phyloP scores from a whole-genome alignment of 129 eudicot genomes.

The Daucus carota region DNA sequence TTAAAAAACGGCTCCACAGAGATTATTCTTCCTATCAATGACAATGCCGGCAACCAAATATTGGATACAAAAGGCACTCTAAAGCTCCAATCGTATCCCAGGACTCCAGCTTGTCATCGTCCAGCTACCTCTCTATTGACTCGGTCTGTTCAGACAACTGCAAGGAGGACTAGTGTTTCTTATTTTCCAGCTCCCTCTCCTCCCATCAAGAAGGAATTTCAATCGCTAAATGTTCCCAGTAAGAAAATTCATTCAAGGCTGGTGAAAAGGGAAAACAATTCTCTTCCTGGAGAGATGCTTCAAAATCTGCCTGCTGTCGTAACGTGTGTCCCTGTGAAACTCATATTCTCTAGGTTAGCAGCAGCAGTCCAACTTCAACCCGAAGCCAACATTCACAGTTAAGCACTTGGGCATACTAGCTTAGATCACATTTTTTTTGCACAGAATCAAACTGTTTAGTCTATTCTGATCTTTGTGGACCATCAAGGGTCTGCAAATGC shows the following conservation, averaged over 20 bases:
- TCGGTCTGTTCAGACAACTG: background rate
- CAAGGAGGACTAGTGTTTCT: background rate
- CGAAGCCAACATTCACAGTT: background rate
- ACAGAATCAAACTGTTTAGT: background rate
- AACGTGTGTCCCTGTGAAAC: conserved; percentile 29
- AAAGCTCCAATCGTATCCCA: conserved; percentile 14
- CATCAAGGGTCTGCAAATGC: background rate
- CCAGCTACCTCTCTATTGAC: background rate
- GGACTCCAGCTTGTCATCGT: conserved; percentile 21
- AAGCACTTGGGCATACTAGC: background rate
- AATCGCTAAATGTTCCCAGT: background rate
- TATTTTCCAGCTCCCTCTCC: background rate
- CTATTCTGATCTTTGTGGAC: background rate
- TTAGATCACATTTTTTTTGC: background rate
- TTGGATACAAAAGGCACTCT: background rate
- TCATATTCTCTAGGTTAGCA: conserved; percentile 19
- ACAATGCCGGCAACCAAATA: background rate
- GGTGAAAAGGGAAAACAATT: background rate
- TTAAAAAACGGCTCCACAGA: conserved; percentile 5
- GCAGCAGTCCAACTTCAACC: conserved; percentile 23
- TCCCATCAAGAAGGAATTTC: background rate
- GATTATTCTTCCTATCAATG: background rate
- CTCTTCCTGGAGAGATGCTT: background rate
- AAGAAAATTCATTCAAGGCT: background rate
- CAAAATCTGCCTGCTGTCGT: background rate